A percentile compares a stretch with the other conserved stretches of the same genome.
Evolutionary conservation across 2,329 filamentous ascomycete genomes (phyloP).

Genomic region (Colletotrichum lentis): DNA sequence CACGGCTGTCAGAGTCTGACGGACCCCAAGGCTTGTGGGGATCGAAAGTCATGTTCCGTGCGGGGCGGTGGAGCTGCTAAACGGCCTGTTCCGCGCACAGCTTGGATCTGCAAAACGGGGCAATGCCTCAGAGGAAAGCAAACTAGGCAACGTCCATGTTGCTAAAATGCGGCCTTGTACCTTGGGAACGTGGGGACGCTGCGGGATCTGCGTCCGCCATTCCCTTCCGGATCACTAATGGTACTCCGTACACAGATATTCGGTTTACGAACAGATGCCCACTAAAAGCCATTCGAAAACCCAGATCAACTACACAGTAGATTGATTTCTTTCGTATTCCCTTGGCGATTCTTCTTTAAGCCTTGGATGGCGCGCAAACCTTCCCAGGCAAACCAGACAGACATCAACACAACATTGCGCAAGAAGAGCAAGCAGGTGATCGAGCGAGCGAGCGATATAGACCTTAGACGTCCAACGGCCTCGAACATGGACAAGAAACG

Average conservation of each 20-base stretch:
- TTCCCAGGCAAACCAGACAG: neutral
- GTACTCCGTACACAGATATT: neutral
- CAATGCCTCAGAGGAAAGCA: slow-evolving; percentile 13
- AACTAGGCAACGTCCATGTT: slow-evolving; percentile 14
- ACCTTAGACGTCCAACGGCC: neutral
- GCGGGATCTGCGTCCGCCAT: slow-evolving; percentile 11
- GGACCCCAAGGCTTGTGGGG: neutral
- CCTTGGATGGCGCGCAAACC: neutral
- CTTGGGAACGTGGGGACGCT: slow-evolving; percentile 2
- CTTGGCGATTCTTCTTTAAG: neutral
- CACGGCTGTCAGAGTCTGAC: slow-evolving; percentile 2
- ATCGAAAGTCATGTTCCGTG: slow-evolving; percentile 13
- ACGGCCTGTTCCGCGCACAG: slow-evolving; percentile 26
- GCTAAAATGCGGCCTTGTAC: slow-evolving; percentile 9
- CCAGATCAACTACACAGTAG: too few relatives aligned
- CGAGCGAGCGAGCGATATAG: neutral
- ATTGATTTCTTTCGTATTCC: neutral
- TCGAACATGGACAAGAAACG: neutral
- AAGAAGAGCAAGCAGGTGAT: too few relatives aligned
- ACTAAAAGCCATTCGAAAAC: neutral
- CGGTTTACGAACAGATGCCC: too few relatives aligned
- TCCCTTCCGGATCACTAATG: neutral
- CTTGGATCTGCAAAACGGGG: slow-evolving; percentile 1
- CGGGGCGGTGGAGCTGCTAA: slow-evolving; percentile 19
- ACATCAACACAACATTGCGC: neutral